These are phyloP conservation scores for Cucurbita ficifolia DNA, from an alignment of 306 rosid genomes.

Conservation along the genomic window DNA sequence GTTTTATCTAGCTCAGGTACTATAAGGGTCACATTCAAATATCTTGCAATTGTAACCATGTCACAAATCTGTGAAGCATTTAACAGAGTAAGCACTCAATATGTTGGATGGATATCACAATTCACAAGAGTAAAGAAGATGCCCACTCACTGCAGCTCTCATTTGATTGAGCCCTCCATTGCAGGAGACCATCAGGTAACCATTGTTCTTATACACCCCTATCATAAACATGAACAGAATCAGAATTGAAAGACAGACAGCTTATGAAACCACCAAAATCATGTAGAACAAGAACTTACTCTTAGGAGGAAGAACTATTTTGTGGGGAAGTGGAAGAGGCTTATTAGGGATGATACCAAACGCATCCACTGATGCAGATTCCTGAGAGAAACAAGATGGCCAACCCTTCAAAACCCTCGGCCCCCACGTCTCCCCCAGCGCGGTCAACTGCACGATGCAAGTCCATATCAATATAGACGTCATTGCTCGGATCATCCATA, in stretches of 20 bases:
- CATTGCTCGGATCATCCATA: slow-evolving; percentile 90
- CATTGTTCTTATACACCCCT: slow-evolving; percentile 89
- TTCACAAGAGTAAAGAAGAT: neutral
- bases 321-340: slow-evolving; percentile 26
- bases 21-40: slow-evolving; percentile 78
- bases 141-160: slow-evolving; percentile 89
- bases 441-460: slow-evolving; percentile 76
- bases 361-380: slow-evolving; percentile 24
- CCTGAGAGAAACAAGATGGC: slow-evolving; percentile 88
- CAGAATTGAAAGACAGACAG: slow-evolving; percentile 4
- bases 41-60: slow-evolving; percentile 92
- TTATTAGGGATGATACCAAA: slow-evolving; percentile 25
- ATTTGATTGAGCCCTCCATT: slow-evolving; percentile 96
- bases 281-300: slow-evolving; percentile 29
- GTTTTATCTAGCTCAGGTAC: slow-evolving; percentile 88
- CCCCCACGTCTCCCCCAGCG: slow-evolving; percentile 86
- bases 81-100: neutral
- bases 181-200: slow-evolving; percentile 89
- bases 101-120: neutral
- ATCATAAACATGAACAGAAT: slow-evolving; percentile 1
- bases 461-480: slow-evolving; percentile 85
- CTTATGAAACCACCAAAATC: neutral
- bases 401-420: slow-evolving; percentile 96
- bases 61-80: slow-evolving; percentile 65
- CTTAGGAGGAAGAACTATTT: slow-evolving; percentile 71